Conservation (phyloP, 148 eudicot species). For the Fagopyrum homotropicum region DNA sequence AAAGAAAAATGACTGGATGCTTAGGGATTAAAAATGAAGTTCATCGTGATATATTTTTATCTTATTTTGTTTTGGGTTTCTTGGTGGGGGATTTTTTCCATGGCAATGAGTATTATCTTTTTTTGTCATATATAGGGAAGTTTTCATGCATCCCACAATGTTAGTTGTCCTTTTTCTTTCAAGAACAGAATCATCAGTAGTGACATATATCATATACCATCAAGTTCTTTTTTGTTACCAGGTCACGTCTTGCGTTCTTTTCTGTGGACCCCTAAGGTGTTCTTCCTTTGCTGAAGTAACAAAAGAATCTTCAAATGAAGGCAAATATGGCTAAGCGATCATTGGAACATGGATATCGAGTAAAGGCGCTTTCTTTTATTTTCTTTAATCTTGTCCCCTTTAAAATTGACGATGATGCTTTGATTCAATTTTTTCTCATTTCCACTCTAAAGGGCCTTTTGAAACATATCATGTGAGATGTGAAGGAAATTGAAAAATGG, state of each 20-base stretch:
- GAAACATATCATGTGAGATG: not conserved
- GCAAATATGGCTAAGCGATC: slow-evolving; percentile 54
- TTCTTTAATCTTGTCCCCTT: not conserved
- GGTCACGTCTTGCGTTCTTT: not conserved
- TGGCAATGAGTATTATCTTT: not conserved
- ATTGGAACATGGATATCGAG: slow-evolving; percentile 77
- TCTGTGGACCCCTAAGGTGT: not conserved
- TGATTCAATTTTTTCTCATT: not conserved
- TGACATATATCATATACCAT: not conserved
- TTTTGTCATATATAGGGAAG: not conserved
- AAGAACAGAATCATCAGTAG: not conserved
- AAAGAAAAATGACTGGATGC: too few relatives aligned
- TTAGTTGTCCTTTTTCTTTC: not conserved
- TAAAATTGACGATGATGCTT: not conserved
- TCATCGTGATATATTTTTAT: not conserved
- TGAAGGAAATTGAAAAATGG: not conserved
- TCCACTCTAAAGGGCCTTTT: not conserved
- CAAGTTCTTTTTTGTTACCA: not conserved
- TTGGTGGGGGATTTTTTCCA: not conserved
- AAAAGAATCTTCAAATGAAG: slow-evolving; percentile 68
- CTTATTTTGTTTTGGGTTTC: not conserved
- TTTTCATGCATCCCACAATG: not conserved
- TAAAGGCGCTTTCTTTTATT: slow-evolving; percentile 43
- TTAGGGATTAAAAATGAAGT: too few relatives aligned
- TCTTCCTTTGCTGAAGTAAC: slow-evolving; percentile 36